Base-by-base conservation (phyloP, 768 basidiomycete species). In the Xerocomellus intermedius region DNA sequence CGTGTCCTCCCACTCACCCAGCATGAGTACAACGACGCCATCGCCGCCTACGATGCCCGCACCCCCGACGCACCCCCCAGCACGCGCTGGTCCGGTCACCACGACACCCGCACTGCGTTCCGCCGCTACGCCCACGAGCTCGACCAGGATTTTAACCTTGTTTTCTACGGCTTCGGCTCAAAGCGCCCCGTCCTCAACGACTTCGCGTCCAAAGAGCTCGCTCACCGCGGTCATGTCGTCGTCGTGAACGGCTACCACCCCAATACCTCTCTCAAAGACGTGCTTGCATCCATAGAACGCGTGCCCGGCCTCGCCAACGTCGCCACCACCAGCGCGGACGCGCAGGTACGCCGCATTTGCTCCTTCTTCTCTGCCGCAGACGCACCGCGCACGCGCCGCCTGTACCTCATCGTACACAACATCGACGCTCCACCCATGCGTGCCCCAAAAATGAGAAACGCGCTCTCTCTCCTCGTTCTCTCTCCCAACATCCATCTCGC, bases 151-250 rank as follows among this genome's bases (percentile, higher is more conserved):
- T 98, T 94, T 77, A 94, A 91, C 69, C 74, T 98, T 42, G 71
- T 95, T 19, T 86, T 92, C 69, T 92, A 93, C 64, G 96, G 96
- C 1, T 82, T 85, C 63, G 96, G 96, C 6, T 95, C 92, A 19
- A 99, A 99, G 69, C 79, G 91, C 52, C 69, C 66, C 17, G 60
- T 88, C 9, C 75, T 99, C 32, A 91, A 96, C 66, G 75, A 81
- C 21, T 91, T 97, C 52, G 92, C 88, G 2, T 74, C 68, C 5
- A 73, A 79, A 0, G 66, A 73, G 21, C 83, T 89, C 57, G 71
- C 81, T 8, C 81, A 75, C 50, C 69, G 66, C 1, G 92, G 93
- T 0, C 81, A 91, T 57, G 86, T 91, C 42, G 81, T 92, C 51
- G 76, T 94, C 21, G 80, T 85, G 24, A 91, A 96, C 62, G 92